Conservation (phyloP, 148 eudicot genomes). For the Silene latifolia region DNA sequence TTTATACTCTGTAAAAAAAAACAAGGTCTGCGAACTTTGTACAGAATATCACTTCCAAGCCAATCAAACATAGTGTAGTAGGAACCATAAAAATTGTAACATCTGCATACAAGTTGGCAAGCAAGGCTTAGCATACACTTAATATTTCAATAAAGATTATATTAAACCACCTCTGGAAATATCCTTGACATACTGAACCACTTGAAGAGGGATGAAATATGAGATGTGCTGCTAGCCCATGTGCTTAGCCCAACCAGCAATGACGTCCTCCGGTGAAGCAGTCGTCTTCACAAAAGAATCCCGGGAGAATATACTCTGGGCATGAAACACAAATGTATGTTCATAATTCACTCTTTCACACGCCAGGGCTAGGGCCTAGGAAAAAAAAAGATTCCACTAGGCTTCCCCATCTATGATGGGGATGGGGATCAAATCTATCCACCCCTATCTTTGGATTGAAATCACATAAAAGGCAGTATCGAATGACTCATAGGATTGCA, state of each 20-base stretch:
- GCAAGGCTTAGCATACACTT: background rate
- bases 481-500: background rate
- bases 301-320: conserved; percentile 64
- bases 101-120: background rate
- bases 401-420: background rate
- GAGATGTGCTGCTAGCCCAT: conserved; percentile 3
- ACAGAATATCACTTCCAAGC: background rate
- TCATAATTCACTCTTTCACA: background rate
- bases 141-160: background rate
- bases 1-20: too few species aligned
- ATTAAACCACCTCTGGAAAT: background rate
- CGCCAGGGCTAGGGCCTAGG: background rate
- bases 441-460: background rate
- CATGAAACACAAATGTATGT: background rate
- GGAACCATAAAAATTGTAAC: background rate
- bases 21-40: too few species aligned
- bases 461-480: background rate
- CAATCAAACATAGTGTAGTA: background rate
- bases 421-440: background rate
- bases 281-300: conserved; percentile 74
- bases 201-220: background rate
- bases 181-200: background rate
- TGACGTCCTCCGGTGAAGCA: conserved; percentile 53
- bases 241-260: conserved; percentile 67
- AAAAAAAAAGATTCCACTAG: background rate